Evolutionary conservation across 192 early-diverging fungal species (phyloP).

Genomic region (Mortierella antarctica): DNA sequence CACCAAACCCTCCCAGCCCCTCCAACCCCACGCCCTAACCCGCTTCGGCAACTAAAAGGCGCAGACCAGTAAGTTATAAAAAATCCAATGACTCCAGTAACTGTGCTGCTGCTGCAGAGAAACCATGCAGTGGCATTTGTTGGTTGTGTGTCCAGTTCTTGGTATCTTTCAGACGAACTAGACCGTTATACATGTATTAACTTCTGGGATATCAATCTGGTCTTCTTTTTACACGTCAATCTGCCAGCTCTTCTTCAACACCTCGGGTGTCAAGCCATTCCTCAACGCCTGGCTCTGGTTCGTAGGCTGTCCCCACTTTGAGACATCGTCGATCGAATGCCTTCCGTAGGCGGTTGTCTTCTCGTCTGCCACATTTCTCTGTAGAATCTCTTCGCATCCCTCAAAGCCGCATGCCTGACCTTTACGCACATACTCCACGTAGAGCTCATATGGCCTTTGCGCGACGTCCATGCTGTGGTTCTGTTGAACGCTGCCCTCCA

Average conservation of each 20-base stretch:
- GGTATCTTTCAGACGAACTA: too few species aligned
- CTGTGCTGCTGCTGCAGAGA: too few species aligned
- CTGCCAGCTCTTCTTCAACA: background rate
- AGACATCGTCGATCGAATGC: conserved; percentile 14
- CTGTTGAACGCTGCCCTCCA: background rate
- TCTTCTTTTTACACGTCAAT: too few species aligned
- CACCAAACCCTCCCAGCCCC: background rate
- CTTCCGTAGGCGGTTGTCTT: conserved; percentile 4
- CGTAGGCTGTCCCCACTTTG: conserved; percentile 10
- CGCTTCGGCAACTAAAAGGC: too few species aligned
- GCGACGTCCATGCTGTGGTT: background rate
- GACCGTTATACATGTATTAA: too few species aligned
- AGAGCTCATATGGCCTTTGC: background rate
- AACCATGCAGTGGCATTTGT: too few species aligned
- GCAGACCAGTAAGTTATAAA: too few species aligned
- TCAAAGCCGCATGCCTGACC: conserved; percentile 4
- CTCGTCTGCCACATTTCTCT: conserved; percentile 9
- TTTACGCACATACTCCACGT: conserved; percentile 8
- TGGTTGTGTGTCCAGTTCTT: too few species aligned
- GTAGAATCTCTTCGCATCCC: background rate
- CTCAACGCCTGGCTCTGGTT: background rate
- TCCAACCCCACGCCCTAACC: background rate
- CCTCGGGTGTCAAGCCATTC: background rate
- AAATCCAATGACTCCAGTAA: too few species aligned
- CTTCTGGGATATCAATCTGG: too few species aligned